Conservation (phyloP, 306 rosid genomes). For the Corylus americana region DNA sequence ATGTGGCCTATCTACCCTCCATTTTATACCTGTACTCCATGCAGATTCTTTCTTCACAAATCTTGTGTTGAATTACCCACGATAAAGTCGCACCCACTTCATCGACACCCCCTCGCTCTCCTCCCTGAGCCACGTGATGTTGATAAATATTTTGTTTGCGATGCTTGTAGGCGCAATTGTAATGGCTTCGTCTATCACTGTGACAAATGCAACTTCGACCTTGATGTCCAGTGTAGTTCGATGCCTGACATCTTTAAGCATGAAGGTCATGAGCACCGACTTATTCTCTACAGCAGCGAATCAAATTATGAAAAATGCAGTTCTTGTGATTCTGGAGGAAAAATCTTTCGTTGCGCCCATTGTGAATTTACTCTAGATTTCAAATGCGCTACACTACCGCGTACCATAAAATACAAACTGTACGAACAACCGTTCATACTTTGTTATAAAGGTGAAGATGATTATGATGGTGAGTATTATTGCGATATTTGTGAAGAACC, state of each 20-base stretch:
- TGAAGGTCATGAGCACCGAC: background rate
- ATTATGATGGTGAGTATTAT: background rate
- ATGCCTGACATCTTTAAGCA: background rate
- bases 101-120: background rate
- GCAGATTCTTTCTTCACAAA: background rate
- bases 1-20: background rate
- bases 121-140: rapidly evolving
- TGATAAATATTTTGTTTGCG: rapidly evolving
- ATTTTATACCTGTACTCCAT: rapidly evolving
- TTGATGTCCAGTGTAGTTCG: background rate
- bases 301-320: background rate
- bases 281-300: background rate
- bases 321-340: background rate
- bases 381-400: background rate
- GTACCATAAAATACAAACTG: background rate
- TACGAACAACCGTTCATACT: background rate
- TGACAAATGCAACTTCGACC: rapidly evolving
- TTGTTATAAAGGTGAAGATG: background rate
- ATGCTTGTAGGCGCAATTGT: rapidly evolving
- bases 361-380: background rate
- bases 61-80: background rate
- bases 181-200: background rate
- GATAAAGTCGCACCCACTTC: background rate
- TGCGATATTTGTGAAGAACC: background rate
- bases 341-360: background rate